phyloP scores from a whole-genome alignment of 1,284 basidiomycete genomes.

The Sanghuangporus sanghuang region DNA sequence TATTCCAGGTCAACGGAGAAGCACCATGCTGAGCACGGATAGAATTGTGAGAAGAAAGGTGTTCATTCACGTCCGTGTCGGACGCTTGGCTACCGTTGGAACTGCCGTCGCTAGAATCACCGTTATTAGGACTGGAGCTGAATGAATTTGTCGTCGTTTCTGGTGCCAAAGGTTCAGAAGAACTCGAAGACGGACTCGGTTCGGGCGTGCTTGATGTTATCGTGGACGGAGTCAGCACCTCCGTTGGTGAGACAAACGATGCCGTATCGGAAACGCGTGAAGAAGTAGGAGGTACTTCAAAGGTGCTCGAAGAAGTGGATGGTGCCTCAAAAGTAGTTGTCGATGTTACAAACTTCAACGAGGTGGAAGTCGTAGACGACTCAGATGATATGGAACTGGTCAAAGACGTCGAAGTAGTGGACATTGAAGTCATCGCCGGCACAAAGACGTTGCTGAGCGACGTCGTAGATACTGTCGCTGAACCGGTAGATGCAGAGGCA shows the following conservation, averaged over 20 bases:
- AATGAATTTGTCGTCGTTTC: not conserved
- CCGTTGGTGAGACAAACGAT: not conserved
- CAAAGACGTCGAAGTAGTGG: not conserved
- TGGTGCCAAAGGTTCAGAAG: not conserved
- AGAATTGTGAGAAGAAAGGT: conserved; percentile 54
- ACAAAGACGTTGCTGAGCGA: not conserved
- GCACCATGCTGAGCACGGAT: conserved; percentile 59
- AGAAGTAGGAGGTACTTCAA: not conserved
- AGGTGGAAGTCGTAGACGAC: not conserved
- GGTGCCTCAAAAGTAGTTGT: not conserved
- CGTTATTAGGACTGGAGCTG: not conserved
- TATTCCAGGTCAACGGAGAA: conserved; percentile 49
- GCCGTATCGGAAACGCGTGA: not conserved
- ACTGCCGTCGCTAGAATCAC: not conserved
- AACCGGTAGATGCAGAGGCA: not conserved
- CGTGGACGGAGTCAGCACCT: not conserved
- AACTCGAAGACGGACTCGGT: not conserved
- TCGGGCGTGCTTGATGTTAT: not conserved
- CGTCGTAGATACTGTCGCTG: not conserved
- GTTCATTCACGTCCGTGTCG: conserved; percentile 30
- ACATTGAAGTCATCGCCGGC: not conserved
- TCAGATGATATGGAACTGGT: not conserved
- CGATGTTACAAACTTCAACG: not conserved
- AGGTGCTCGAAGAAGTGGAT: not conserved
- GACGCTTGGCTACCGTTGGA: not conserved